Evolutionary conservation across 768 basidiomycete genomes (phyloP), one percentile per base, ranked within the genome.

Genomic region (Lyophyllum shimeji): DNA sequence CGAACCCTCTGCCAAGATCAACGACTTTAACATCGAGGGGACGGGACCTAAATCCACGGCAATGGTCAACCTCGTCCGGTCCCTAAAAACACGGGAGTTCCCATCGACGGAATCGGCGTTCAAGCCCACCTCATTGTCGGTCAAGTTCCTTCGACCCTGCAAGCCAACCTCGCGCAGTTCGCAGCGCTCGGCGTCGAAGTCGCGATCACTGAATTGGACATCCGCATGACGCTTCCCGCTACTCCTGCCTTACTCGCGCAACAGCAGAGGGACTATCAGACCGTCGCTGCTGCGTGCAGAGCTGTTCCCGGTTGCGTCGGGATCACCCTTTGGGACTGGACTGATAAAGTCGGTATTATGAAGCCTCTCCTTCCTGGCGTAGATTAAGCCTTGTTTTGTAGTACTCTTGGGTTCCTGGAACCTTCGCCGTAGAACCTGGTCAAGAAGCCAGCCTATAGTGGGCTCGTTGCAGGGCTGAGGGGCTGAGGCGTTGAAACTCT

Each of bases 201-300:
- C 29, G 85, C 85, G 17, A 79, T 87, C 61, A 88, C 86, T 3
- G 86, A 87, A 63, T 76, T 88, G 44, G 86, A 88, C 63, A 84
- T 83, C 64, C 77, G 85, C 53, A 83, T 85, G 74, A 74, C 73
- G 8, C 68, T 81, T 17, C 85, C 84, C 20, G 75, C 72, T 18
- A 82, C 82, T 3, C 60, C 68, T 18, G 78, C 77, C 1, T 70
- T 79, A 27, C 73, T 82, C 29, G 73, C 70, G 37, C 82, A 85
- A 62, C 84, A 87, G 64, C 71, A 78, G 62, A 73, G 69, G 54
- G 85, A 87, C 64, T 87, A 85, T 63, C 67, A 77, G 65, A 76
- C 74, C 18, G 79, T 85, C 50, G 73, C 86, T 53, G 57, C 68
- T 18, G 79, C 83, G 15, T 87, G 86, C 64, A 74, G 76, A 56